These are phyloP conservation scores for Emergomyces pasteurianus DNA, from an alignment of 2,329 filamentous ascomycete species.

Conservation along the genomic window DNA sequence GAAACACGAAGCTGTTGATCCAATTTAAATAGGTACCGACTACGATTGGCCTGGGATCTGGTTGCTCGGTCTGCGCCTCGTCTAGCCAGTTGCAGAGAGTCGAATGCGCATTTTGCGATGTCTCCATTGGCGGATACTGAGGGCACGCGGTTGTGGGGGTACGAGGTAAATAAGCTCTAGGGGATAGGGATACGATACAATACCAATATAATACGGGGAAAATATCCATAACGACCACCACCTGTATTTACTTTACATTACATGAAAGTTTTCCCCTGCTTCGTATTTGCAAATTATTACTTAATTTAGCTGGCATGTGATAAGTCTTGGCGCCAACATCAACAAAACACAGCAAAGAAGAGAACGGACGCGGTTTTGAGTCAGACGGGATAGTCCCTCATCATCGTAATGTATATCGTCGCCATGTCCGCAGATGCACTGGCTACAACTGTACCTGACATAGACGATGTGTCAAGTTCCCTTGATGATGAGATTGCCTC, in stretches of 20 bases:
- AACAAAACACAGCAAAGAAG: background rate
- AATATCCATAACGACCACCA: too few species aligned
- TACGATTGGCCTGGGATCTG: background rate
- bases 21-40: background rate
- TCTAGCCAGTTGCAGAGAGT: background rate
- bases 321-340: background rate
- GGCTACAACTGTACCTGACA: background rate
- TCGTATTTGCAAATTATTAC: background rate
- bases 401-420: background rate
- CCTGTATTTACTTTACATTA: background rate
- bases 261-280: background rate
- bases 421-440: background rate
- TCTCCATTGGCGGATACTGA: background rate
- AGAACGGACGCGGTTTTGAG: background rate
- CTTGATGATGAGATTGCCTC: conserved; percentile 31
- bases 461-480: conserved; percentile 5
- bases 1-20: background rate
- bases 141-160: background rate
- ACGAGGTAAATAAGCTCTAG: background rate
- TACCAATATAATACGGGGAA: too few species aligned
- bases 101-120: background rate
- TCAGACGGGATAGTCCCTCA: background rate
- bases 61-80: background rate
- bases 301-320: too few species aligned
- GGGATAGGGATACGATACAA: too few species aligned